phyloP scores from a whole-genome alignment of 2,329 filamentous ascomycete genomes.

The Phyllosticta paracitricarpa region DNA sequence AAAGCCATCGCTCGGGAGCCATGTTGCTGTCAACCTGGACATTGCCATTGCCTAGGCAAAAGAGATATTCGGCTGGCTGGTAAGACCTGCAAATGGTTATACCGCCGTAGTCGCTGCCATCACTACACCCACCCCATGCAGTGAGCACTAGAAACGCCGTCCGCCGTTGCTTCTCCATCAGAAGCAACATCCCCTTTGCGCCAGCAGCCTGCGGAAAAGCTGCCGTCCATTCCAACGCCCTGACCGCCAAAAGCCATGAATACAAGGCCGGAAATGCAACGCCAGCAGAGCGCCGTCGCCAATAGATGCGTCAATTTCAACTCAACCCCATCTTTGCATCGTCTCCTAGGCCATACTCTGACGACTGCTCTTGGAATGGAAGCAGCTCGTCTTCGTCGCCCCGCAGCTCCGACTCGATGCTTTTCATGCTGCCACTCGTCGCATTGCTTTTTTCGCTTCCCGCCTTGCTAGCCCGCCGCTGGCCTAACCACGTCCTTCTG shows the following conservation, averaged over 20 bases:
- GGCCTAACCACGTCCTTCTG: constrained; percentile 25
- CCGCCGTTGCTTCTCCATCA: not conserved
- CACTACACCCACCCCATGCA: not conserved
- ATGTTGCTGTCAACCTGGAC: not conserved
- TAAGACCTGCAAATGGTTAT: not conserved
- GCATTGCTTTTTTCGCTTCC: constrained; percentile 20
- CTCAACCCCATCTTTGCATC: constrained; percentile 77
- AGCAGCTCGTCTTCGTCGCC: constrained; percentile 40
- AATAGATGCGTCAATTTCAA: constrained; percentile 29
- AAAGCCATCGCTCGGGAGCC: not conserved
- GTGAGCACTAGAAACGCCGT: not conserved
- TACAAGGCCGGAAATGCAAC: not conserved
- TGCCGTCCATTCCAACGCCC: not conserved
- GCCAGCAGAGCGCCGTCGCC: not conserved
- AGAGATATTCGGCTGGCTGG: not conserved
- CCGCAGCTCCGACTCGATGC: constrained; percentile 22
- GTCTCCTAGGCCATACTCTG: constrained; percentile 70
- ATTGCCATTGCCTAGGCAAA: not conserved
- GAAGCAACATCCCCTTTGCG: not conserved
- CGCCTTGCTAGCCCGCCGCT: constrained; percentile 13
- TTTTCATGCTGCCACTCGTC: constrained; percentile 17
- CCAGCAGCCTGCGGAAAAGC: not conserved
- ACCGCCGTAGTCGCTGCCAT: not conserved
- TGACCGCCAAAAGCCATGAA: not conserved
- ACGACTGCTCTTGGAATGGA: constrained; percentile 40